Evolutionary conservation across 192 early-diverging fungal species (phyloP).

Genomic region (Coemansia sp.): DNA sequence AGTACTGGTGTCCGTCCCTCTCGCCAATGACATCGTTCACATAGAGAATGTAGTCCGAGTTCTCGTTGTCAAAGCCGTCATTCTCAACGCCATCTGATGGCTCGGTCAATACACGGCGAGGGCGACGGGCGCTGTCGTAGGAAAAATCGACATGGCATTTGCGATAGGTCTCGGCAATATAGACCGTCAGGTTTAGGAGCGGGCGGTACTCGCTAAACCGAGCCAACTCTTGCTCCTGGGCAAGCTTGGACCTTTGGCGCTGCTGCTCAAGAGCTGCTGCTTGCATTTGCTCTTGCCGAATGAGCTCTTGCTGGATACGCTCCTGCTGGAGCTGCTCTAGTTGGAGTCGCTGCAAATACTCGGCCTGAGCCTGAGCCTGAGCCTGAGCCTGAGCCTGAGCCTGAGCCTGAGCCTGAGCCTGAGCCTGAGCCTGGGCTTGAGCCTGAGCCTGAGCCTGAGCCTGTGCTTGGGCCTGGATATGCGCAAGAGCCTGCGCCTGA

Average conservation of each 20-base stretch:
- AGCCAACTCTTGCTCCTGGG: constrained; percentile 41
- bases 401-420: constrained; percentile 17
- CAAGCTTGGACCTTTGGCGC: constrained; percentile 22
- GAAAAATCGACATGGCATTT: constrained; percentile 78
- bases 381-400: constrained; percentile 23
- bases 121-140: constrained; percentile 77
- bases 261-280: constrained; percentile 26
- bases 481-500: constrained; percentile 20
- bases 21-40: constrained; percentile 96
- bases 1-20: constrained; percentile 85
- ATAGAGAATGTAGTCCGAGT: constrained; percentile 94
- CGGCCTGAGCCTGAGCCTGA: constrained; percentile 27
- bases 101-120: constrained; percentile 89
- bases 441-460: constrained; percentile 27
- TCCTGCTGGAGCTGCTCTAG: constrained; percentile 31
- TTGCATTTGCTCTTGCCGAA: constrained; percentile 15
- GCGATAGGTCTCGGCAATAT: constrained; percentile 70
- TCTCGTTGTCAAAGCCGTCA: constrained; percentile 92
- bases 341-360: constrained; percentile 31
- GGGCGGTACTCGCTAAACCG: constrained; percentile 53
- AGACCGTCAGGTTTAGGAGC: constrained; percentile 56
- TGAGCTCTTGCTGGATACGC: constrained; percentile 20
- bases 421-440: neutral
- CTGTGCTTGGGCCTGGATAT: constrained; percentile 22
- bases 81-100: constrained; percentile 88